Conservation (phyloP, 441 rosid genomes). For the Pelargonium myrrhifolium region DNA sequence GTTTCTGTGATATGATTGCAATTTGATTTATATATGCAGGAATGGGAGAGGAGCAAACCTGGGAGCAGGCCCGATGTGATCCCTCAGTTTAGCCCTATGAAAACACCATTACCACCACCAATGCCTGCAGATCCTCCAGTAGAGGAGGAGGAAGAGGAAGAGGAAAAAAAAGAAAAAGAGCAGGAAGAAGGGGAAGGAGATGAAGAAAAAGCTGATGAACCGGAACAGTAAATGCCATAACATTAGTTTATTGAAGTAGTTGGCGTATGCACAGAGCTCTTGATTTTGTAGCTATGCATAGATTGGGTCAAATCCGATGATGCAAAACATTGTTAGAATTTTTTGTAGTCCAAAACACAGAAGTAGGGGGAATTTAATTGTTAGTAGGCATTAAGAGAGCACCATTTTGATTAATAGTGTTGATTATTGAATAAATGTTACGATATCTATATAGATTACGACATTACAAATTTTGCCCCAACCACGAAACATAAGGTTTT, state of each 20-base stretch:
- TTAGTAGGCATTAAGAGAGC: too few relatives aligned
- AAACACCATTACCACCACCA: conserved; percentile 41
- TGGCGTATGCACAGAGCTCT: not conserved
- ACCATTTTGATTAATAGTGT: too few relatives aligned
- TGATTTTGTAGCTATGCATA: not conserved
- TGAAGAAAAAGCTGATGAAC: conserved; percentile 41
- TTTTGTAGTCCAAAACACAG: too few relatives aligned
- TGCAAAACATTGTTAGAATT: too few relatives aligned
- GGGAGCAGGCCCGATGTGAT: not conserved
- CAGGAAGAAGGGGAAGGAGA: conserved; percentile 68
- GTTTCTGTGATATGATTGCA: not conserved
- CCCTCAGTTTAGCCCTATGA: not conserved
- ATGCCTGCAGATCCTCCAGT: conserved; percentile 82
- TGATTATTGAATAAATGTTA: too few relatives aligned
- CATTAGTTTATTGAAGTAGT: not conserved
- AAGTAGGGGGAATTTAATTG: too few relatives aligned
- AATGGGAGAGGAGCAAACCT: not conserved
- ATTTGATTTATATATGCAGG: not conserved
- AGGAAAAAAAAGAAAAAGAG: conserved; percentile 47
- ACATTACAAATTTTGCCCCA: too few relatives aligned
- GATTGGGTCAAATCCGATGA: not conserved
- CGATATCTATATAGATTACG: too few relatives aligned
- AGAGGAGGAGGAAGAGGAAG: conserved; percentile 89
- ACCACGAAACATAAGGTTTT: too few relatives aligned
- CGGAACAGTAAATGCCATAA: conserved; percentile 31